Evolutionary conservation across 2,329 filamentous ascomycete genomes (phyloP).

Genomic region (Arthroderma uncinatum): DNA sequence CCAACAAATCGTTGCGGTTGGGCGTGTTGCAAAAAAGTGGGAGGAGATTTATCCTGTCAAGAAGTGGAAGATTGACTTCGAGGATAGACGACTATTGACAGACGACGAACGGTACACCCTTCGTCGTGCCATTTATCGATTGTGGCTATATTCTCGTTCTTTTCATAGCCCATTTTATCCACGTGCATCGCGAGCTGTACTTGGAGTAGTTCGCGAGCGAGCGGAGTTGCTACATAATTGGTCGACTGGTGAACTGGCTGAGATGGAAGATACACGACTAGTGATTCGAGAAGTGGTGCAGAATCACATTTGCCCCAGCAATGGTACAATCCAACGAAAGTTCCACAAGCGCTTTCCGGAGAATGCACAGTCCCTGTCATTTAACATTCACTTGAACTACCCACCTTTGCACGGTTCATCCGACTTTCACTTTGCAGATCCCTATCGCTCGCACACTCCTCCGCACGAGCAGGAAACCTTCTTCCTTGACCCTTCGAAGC

Average conservation of each 20-base stretch:
- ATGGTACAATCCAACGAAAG: conserved; percentile 48
- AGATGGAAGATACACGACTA: conserved; percentile 48
- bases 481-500: neutral
- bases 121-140: conserved; percentile 48
- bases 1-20: conserved; percentile 44
- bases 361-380: conserved; percentile 39
- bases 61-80: conserved; percentile 50
- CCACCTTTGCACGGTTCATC: conserved; percentile 27
- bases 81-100: conserved; percentile 44
- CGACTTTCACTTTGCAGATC: conserved; percentile 15
- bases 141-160: conserved; percentile 50
- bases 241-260: conserved; percentile 44
- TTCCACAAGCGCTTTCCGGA: conserved; percentile 47
- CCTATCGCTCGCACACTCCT: conserved; percentile 6
- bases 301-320: conserved; percentile 50
- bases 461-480: conserved; percentile 2
- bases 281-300: conserved; percentile 47
- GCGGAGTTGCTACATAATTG: conserved; percentile 50
- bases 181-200: conserved; percentile 40
- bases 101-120: conserved; percentile 40
- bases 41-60: conserved; percentile 52
- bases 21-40: conserved; percentile 47
- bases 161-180: conserved; percentile 45
- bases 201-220: conserved; percentile 40
- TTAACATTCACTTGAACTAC: conserved; percentile 44